phyloP scores from a whole-genome alignment of 2,329 filamentous ascomycete species.

The Sclerotinia subarctica region DNA sequence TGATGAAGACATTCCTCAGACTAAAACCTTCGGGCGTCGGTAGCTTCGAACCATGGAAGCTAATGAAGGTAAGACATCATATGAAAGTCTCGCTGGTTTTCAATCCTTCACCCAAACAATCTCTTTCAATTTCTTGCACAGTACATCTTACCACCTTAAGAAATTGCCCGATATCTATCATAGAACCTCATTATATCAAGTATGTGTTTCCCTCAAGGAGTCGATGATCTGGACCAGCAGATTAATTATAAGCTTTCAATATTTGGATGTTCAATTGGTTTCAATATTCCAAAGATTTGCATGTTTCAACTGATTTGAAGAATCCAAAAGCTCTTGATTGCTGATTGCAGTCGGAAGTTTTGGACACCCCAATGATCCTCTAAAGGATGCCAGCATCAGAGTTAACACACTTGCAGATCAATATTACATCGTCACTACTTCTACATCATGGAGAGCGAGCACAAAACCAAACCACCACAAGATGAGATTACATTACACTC shows the following conservation, averaged over 20 bases:
- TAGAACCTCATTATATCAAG: not conserved
- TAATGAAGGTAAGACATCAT: not conserved
- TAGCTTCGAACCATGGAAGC: not conserved
- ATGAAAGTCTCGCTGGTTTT: not conserved
- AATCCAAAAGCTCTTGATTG: no score
- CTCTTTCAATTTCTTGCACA: not conserved
- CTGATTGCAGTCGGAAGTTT: no score
- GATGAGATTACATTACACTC: no score
- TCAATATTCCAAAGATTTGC: no score
- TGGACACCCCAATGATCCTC: no score
- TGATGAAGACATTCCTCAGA: not conserved
- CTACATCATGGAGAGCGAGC: not conserved
- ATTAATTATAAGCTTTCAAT: no score
- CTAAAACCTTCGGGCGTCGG: not conserved
- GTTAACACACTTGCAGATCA: not conserved
- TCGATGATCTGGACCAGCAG: no score
- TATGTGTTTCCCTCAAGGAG: not conserved
- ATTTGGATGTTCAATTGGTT: no score
- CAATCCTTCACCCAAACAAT: not conserved
- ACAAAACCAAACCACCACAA: not conserved
- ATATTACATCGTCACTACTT: no score
- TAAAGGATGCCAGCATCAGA: not conserved
- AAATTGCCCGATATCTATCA: not conserved
- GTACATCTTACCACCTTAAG: no score
- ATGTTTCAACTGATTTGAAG: no score